These are phyloP conservation scores for Rhynchosporium agropyri DNA, from an alignment of 2,329 filamentous ascomycete species.

Conservation along the genomic window DNA sequence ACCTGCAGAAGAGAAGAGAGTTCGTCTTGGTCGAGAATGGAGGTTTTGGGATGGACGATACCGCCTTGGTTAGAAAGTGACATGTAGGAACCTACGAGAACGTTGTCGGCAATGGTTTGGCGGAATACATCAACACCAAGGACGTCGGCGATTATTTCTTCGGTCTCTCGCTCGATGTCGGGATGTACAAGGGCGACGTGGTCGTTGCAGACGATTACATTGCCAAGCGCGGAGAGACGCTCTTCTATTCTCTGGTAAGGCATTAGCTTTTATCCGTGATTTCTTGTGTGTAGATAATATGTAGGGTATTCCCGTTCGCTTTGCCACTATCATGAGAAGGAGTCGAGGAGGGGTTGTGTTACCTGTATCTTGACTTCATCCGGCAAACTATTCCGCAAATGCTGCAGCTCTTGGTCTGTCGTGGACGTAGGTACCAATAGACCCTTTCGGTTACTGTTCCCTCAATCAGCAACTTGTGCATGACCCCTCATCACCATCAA, in stretches of 20 bases:
- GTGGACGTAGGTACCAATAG: slow-evolving; percentile 95
- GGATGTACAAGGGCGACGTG: slow-evolving; percentile 96
- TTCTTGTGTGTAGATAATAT: too few relatives aligned
- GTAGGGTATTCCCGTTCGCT: neutral
- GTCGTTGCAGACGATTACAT: slow-evolving; percentile 96
- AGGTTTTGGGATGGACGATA: slow-evolving; percentile 95
- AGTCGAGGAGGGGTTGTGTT: slow-evolving; percentile 13
- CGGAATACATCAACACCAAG: slow-evolving; percentile 86
- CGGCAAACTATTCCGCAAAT: slow-evolving; percentile 91
- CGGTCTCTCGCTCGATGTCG: slow-evolving; percentile 94
- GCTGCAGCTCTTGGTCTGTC: slow-evolving; percentile 97
- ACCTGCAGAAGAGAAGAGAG: slow-evolving; percentile 91
- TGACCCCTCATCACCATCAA: slow-evolving; percentile 4
- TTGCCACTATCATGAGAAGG: neutral
- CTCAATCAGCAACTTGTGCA: slow-evolving; percentile 25
- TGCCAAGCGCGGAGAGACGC: slow-evolving; percentile 90
- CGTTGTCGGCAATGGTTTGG: slow-evolving; percentile 96
- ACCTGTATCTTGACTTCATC: slow-evolving; percentile 82
- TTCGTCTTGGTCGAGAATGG: slow-evolving; percentile 97
- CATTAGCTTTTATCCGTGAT: neutral
- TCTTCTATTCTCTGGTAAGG: slow-evolving; percentile 82
- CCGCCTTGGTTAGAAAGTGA: slow-evolving; percentile 92
- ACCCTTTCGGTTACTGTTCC: slow-evolving; percentile 82
- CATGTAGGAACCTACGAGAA: slow-evolving; percentile 97
- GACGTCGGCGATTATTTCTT: slow-evolving; percentile 97